Percentiles rank a stretch among this genome's conserved stretches.
These are phyloP conservation scores for Cyberlindnera xishuangbannaensis DNA, from an alignment of 805 yeast genomes.

Conservation along the genomic window DNA sequence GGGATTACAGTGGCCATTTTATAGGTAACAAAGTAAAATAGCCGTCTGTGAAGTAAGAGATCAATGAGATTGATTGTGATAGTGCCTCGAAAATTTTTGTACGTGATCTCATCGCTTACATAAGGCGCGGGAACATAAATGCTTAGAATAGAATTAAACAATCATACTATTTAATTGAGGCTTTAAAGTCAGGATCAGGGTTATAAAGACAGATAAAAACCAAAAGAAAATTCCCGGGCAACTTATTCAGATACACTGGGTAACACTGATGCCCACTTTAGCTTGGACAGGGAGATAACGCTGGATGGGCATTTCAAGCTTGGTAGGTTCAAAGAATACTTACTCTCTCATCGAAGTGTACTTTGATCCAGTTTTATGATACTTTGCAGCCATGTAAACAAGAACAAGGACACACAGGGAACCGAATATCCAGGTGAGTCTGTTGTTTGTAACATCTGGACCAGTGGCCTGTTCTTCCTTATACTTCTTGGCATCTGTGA, in stretches of 20 bases:
- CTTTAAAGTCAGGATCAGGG: too few relatives aligned
- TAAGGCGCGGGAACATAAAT: constrained; percentile 3
- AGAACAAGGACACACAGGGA: constrained; percentile 15
- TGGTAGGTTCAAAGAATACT: neutral
- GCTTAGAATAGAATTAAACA: too few relatives aligned
- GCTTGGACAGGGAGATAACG: too few relatives aligned
- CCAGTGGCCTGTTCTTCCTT: constrained; percentile 11
- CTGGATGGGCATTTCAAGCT: too few relatives aligned
- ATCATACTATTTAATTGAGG: too few relatives aligned
- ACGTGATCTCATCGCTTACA: constrained; percentile 19
- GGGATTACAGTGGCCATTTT: constrained; percentile 89
- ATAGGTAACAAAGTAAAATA: neutral
- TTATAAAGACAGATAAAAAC: too few relatives aligned
- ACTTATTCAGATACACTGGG: too few relatives aligned
- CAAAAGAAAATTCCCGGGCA: too few relatives aligned
- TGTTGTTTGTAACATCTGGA: constrained; percentile 7
- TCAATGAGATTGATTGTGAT: too few relatives aligned
- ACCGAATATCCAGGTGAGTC: constrained; percentile 13
- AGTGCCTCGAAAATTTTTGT: constrained; percentile 15
- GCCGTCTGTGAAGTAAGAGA: too few relatives aligned
- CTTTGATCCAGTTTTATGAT: constrained; percentile 11
- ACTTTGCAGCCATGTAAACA: constrained; percentile 16
- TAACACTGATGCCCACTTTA: too few relatives aligned
- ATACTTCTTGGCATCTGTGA: constrained; percentile 18
- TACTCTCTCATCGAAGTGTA: constrained; percentile 25